phyloP scores from a whole-genome alignment of 2,329 filamentous ascomycete species.

The Fusarium guadeloupense region DNA sequence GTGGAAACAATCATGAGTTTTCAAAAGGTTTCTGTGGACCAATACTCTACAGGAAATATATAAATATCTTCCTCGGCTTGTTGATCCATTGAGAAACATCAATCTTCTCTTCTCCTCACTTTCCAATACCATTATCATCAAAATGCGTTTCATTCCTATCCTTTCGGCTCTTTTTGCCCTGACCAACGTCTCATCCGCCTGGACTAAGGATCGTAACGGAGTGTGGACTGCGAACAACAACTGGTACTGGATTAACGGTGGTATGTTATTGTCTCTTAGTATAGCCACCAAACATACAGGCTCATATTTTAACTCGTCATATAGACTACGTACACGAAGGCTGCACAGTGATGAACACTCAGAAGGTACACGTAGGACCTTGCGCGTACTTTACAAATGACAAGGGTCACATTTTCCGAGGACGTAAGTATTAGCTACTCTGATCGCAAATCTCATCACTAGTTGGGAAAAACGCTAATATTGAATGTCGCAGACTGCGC shows the following conservation, averaged over 20 bases:
- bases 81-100: too few species aligned
- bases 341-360: background rate
- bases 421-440: background rate
- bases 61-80: too few species aligned
- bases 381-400: conserved; percentile 3
- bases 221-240: conserved; percentile 18
- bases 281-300: background rate
- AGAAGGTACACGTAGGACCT: background rate
- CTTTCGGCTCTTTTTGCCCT: background rate
- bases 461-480: background rate
- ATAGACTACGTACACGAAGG: conserved; percentile 4
- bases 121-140: background rate
- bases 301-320: background rate
- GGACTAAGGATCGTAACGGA: conserved; percentile 7
- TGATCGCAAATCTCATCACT: background rate
- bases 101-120: background rate
- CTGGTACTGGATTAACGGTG: conserved; percentile 10
- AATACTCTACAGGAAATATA: too few species aligned
- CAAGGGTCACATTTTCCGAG: conserved; percentile 2
- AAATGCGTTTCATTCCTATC: conserved; percentile 4
- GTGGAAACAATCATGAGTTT: too few species aligned
- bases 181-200: background rate
- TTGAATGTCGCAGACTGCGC: conserved; percentile 3
- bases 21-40: too few species aligned
- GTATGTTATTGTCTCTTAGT: background rate